These are phyloP conservation scores for Metschnikowia cubensis DNA, from an alignment of 805 yeast genomes.

Conservation along the genomic window DNA sequence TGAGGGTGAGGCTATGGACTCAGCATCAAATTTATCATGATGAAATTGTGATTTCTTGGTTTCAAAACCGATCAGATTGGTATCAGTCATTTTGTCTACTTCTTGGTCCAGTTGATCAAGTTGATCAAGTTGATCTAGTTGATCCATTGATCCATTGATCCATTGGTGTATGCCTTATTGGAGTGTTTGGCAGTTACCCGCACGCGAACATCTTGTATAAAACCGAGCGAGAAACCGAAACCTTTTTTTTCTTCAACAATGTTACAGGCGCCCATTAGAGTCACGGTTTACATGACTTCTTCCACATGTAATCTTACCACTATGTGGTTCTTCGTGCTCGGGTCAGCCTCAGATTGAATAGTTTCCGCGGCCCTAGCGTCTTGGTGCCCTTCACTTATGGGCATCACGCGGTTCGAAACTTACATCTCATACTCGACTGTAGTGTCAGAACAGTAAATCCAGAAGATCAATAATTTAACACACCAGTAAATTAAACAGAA, in stretches of 20 bases:
- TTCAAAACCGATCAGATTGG: too few species aligned
- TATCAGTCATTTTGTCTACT: too few species aligned
- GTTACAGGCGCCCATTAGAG: conserved; percentile 83
- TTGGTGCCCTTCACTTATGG: conserved; percentile 36
- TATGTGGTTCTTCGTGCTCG: conserved; percentile 76
- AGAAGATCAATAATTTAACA: too few species aligned
- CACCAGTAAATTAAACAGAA: too few species aligned
- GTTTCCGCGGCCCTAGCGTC: conserved; percentile 57
- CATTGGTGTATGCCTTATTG: background rate
- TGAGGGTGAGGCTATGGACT: background rate
- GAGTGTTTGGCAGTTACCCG: conserved; percentile 20
- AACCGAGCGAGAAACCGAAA: conserved; percentile 1
- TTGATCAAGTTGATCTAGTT: too few species aligned
- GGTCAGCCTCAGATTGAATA: conserved; percentile 79
- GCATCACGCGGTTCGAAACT: conserved; percentile 73
- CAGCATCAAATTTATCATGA: background rate
- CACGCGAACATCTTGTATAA: conserved; percentile 10
- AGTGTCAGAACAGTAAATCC: too few species aligned
- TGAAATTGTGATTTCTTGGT: background rate
- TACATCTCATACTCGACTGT: conserved; percentile 33
- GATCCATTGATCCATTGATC: too few species aligned
- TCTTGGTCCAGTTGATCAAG: too few species aligned
- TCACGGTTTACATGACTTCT: conserved; percentile 53
- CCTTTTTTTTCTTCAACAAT: conserved; percentile 27
- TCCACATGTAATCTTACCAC: conserved; percentile 47